Percentiles rank a stretch among this genome's conserved stretches.
These are phyloP conservation scores for Cicer arietinum DNA, from an alignment of 306 rosid species.

Conservation along the genomic window DNA sequence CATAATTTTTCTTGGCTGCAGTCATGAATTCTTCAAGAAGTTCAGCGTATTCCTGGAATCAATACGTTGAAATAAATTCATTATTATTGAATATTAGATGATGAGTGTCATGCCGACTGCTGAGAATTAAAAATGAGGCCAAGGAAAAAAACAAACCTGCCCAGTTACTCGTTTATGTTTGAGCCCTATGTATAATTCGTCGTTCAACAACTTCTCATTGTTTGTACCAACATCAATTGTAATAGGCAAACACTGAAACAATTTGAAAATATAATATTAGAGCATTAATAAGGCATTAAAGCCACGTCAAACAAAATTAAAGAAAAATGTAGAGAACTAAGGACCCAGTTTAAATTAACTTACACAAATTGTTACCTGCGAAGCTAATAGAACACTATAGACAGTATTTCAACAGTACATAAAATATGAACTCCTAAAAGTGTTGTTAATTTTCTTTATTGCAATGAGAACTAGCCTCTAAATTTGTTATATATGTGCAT, in stretches of 20 bases:
- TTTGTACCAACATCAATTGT: conserved; percentile 99
- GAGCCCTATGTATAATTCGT: conserved; percentile 93
- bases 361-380: conserved; percentile 15
- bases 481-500: too few relatives aligned
- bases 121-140: conserved; percentile 33
- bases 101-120: not conserved
- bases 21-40: conserved; percentile 87
- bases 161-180: conserved; percentile 91
- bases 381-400: conserved; percentile 12
- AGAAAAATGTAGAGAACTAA: not conserved
- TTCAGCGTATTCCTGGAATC: conserved; percentile 81
- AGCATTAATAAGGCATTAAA: conserved; percentile 23
- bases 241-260: conserved; percentile 91
- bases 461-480: too few relatives aligned
- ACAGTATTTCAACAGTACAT: conserved; percentile 19
- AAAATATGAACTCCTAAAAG: conserved; percentile 9
- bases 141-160: conserved; percentile 59
- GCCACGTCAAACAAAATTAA: not conserved
- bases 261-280: conserved; percentile 24
- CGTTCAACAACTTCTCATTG: conserved; percentile 82
- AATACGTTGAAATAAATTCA: conserved; percentile 17
- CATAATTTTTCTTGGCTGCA: conserved; percentile 86
- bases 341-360: conserved; percentile 2
- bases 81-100: conserved; percentile 17
- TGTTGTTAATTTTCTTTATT: not conserved